These are phyloP conservation scores for Piper longum DNA, from an alignment of 164 flowering plant genomes.

Conservation along the genomic window DNA sequence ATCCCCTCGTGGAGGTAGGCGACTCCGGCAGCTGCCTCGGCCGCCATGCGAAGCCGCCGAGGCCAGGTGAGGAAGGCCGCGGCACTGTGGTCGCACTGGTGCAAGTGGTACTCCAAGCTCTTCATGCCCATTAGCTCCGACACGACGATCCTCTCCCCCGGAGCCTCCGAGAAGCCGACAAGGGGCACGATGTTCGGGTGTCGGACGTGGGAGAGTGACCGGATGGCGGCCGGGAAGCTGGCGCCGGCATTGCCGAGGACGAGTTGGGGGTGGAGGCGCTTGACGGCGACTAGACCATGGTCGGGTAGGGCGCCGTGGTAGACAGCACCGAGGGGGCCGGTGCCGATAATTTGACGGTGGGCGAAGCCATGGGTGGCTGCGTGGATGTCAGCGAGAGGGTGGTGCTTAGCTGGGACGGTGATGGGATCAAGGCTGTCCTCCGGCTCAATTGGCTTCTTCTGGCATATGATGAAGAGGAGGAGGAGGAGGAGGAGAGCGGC, in stretches of 20 bases:
- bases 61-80: constrained; percentile 37
- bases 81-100: constrained; percentile 25
- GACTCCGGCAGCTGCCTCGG: constrained; percentile 55
- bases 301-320: constrained; percentile 29
- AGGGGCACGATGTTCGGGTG: constrained; percentile 62
- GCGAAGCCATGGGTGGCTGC: constrained; percentile 22
- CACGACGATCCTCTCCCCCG: constrained; percentile 67
- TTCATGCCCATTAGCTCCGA: constrained; percentile 43
- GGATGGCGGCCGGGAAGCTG: constrained; percentile 39
- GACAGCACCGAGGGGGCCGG: constrained; percentile 53
- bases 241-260: constrained; percentile 53
- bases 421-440: constrained; percentile 11
- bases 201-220: constrained; percentile 38
- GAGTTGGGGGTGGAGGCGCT: constrained; percentile 43
- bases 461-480: constrained; percentile 6
- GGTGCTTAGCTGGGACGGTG: background rate
- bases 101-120: constrained; percentile 51
- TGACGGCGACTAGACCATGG: constrained; percentile 40
- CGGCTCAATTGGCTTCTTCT: constrained; percentile 16
- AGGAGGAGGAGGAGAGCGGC: too few species aligned
- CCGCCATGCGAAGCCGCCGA: constrained; percentile 37
- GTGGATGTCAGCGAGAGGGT: background rate
- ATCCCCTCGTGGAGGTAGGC: constrained; percentile 51
- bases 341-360: constrained; percentile 36
- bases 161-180: constrained; percentile 58